Evolutionary conservation across 495 filamentous ascomycete species (phyloP), one percentile per base, ranked within the genome.

Genomic region (Lichenothelia convexa): DNA sequence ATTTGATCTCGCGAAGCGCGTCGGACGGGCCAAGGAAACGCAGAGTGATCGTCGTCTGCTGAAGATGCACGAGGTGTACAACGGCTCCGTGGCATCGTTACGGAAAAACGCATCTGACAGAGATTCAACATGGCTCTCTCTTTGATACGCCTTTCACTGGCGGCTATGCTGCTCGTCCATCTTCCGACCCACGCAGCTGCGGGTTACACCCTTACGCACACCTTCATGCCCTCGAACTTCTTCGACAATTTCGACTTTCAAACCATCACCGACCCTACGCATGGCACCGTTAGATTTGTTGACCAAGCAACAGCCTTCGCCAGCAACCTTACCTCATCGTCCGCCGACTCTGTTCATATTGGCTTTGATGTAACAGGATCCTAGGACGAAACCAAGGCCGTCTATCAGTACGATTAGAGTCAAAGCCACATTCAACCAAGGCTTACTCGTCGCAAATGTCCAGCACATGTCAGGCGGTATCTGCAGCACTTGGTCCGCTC

Each of bases 351-450:
- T n/a, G n/a, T n/a, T n/a, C n/a, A n/a, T n/a, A n/a, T n/a, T n/a
- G n/a, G n/a, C n/a, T n/a, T n/a, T n/a, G n/a, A n/a, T n/a, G n/a
- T n/a, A n/a, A n/a, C n/a, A n/a, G n/a, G n/a, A n/a, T n/a, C n/a
- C n/a, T n/a, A n/a, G n/a, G n/a, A n/a, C n/a, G n/a, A n/a, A n/a
- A n/a, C n/a, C n/a, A 36, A 11, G 44, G 44, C 16, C 38, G 45
- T 7, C 34, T 35, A 13, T 20, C 39, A 5, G 40, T 49, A 2
- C 36, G 46, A 17, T 17, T 49, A 27, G 34, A 30, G 46, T 43
- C 39, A 42, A 49, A 21, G 44, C 43, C 29, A 38, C 40, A 24
- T 49, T 45, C 37, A 43, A 39, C 18, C 35, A 49, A 29, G 46
- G 46, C 12, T 36, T 49, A 8, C 39, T 49, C 36, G 41, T 49